Base-by-base conservation (phyloP, 1,284 basidiomycete species). In the Trametes hirsuta region DNA sequence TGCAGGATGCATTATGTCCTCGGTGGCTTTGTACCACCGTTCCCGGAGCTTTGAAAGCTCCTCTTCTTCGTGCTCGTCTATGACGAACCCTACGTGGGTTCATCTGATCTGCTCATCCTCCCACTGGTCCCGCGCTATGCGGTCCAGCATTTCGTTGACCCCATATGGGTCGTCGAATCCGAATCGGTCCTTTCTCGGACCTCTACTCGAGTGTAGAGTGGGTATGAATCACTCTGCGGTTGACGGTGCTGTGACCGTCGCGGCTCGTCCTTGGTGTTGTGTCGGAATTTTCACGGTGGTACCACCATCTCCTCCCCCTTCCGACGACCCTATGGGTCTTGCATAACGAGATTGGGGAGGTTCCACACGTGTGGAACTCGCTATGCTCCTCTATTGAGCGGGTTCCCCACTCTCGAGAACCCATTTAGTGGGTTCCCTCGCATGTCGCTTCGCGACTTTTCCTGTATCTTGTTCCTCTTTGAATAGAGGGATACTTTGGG, bases 281-380 rank as follows among this genome's bases (percentile, higher is more conserved):
- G 15, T 48, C 18, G 45, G 49, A 11, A 36, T 36, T 22, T 14
- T 34, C 18, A 40, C 41, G 40, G 47, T 15, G 15, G 15, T 24
- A 34, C 2, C 6, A n/a, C 36, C 36, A 21, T 44, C 48, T 42
- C 41, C 55, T 39, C 57, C 60, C 47, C 60, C 55, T 49, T 35
- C 55, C 35, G 41, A 47, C 14, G 46, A 58, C 51, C 21, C 46
- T 6, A 5, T 5, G 2, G 21, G 4, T 11, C 34, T 14, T 47
- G 39, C 47, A 24, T 35, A 41, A 44, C 48, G 56, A 34, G 56
- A 46, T 15, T 58, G 61, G 49, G 56, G 55, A 55, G 61, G 47
- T 12, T 42, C 48, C 47, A 47, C 41, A 4, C n/a, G 25, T 35
- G 44, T 34, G 18, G 34, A 35, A 18, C 22, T 34, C 52, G 42